These are phyloP conservation scores for Fusarium penzigii DNA, from an alignment of 2,329 filamentous ascomycete species.

Conservation along the genomic window DNA sequence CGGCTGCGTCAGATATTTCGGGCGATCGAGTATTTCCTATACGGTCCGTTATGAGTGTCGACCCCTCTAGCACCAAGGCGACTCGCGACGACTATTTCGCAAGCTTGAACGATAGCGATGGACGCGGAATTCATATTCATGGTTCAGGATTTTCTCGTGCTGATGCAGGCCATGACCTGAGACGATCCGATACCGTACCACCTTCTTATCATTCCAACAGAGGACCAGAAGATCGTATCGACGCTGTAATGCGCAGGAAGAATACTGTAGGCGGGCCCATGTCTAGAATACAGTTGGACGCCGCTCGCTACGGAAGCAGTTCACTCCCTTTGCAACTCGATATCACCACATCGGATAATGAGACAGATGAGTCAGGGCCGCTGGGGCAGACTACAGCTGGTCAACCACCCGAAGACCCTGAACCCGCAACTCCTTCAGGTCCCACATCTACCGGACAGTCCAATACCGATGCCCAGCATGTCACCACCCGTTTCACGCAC, in stretches of 20 bases:
- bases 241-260: slow-evolving; percentile 31
- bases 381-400: slow-evolving; percentile 1
- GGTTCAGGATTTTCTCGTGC: slow-evolving; percentile 32
- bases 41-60: slow-evolving; percentile 74
- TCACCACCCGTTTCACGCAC: slow-evolving; percentile 79
- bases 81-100: slow-evolving; percentile 42
- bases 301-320: slow-evolving; percentile 39
- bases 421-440: slow-evolving; percentile 14
- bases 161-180: slow-evolving; percentile 31
- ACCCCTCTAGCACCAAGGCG: slow-evolving; percentile 49
- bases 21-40: slow-evolving; percentile 76
- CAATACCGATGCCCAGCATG: slow-evolving; percentile 43
- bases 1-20: slow-evolving; percentile 38
- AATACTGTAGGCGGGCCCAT: slow-evolving; percentile 41
- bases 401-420: not conserved
- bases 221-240: slow-evolving; percentile 20
- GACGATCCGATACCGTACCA: slow-evolving; percentile 29
- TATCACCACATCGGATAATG: slow-evolving; percentile 34
- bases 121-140: slow-evolving; percentile 32
- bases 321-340: slow-evolving; percentile 36
- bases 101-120: slow-evolving; percentile 34
- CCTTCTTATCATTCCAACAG: slow-evolving; percentile 18
- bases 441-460: slow-evolving; percentile 23
- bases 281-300: slow-evolving; percentile 48
- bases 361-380: slow-evolving; percentile 32